These are phyloP conservation scores for Bryum argenteum DNA, from an alignment of 225 moss, liverwort and hornwort species.

Conservation along the genomic window DNA sequence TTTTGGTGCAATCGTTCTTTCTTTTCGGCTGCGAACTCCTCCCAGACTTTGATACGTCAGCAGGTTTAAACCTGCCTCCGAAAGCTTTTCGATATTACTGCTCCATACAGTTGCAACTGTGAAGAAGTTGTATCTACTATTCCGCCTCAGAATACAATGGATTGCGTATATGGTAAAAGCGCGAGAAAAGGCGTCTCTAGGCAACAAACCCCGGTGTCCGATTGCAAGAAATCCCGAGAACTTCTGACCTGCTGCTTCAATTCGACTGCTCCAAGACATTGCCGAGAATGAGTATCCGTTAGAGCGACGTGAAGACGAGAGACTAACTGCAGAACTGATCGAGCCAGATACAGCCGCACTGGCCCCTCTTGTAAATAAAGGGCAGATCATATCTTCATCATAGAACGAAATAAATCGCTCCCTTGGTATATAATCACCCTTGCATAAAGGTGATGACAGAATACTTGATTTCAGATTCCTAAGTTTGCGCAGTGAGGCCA, in stretches of 20 bases:
- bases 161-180: conserved; percentile 27
- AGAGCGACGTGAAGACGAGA: conserved; percentile 17
- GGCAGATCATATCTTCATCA: conserved; percentile 3
- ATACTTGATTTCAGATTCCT: conserved; percentile 46
- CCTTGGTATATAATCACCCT: conserved; percentile 17
- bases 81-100: conserved; percentile 20
- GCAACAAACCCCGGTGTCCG: conserved; percentile 23
- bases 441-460: conserved; percentile 28
- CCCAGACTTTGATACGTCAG: conserved; percentile 10
- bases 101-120: conserved; percentile 16
- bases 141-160: conserved; percentile 16
- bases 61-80: conserved; percentile 30
- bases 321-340: conserved; percentile 8
- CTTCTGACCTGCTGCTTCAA: conserved; percentile 9
- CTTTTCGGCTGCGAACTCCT: conserved; percentile 3
- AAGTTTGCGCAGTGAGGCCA: conserved; percentile 47
- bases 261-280: conserved; percentile 26
- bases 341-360: not conserved
- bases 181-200: conserved; percentile 26
- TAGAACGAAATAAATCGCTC: conserved; percentile 21
- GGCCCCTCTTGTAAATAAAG: not conserved
- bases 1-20: not conserved
- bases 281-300: conserved; percentile 31
- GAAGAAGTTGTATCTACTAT: conserved; percentile 17
- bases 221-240: conserved; percentile 7